A percentile compares a stretch with the other conserved stretches of the same genome.
phyloP scores from a whole-genome alignment of 2,329 filamentous ascomycete genomes.

The Cladosporium sp. region DNA sequence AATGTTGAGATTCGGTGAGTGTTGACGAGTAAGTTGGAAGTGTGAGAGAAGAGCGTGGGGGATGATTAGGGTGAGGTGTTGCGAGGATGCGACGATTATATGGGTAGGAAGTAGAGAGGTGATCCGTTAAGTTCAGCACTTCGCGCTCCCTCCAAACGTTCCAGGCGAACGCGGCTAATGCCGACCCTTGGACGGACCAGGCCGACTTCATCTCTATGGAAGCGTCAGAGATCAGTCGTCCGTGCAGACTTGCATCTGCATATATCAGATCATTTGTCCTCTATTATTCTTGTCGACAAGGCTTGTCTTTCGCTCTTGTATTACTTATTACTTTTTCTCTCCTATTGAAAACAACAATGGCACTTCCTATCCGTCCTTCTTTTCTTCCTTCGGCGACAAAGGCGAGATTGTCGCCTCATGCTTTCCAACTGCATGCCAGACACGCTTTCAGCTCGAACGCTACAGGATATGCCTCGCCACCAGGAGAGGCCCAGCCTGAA shows the following conservation, averaged over 20 bases:
- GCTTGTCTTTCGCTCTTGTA: background rate
- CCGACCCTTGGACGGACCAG: background rate
- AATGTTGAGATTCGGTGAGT: background rate
- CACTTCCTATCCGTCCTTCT: background rate
- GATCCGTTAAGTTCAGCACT: too few relatives aligned
- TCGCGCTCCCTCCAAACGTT: too few relatives aligned
- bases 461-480: conserved; percentile 12
- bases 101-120: too few relatives aligned
- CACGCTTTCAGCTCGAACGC: conserved; percentile 19
- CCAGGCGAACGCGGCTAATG: too few relatives aligned
- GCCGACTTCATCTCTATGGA: conserved; percentile 1
- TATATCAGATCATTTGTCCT: background rate
- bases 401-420: conserved; percentile 23
- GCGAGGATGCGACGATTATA: too few relatives aligned
- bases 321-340: background rate
- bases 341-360: background rate
- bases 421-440: conserved; percentile 28
- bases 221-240: background rate
- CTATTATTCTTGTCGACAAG: background rate
- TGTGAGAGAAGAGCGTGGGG: too few relatives aligned
- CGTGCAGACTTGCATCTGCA: conserved; percentile 1
- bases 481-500: conserved; percentile 1
- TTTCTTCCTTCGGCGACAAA: conserved; percentile 13
- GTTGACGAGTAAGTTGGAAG: too few relatives aligned
- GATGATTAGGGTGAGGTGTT: too few relatives aligned